These are phyloP conservation scores for Dictyostelium intermedium DNA, from an alignment of 78 protist species.

Conservation along the genomic window DNA sequence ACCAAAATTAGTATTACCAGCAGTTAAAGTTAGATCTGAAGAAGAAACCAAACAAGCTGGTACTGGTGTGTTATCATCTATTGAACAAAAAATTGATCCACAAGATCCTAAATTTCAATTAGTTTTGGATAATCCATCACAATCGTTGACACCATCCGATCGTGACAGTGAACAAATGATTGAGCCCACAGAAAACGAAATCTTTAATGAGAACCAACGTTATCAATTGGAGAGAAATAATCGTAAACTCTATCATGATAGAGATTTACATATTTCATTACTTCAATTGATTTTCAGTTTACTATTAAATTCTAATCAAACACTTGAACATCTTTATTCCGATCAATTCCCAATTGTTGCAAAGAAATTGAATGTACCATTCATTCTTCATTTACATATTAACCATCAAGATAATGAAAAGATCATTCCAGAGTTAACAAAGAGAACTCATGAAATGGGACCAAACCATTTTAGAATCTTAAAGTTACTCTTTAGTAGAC, in stretches of 20 bases:
- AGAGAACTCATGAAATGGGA: conserved; percentile 53
- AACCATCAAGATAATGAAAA: conserved; percentile 71
- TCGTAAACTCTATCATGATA: conserved; percentile 77
- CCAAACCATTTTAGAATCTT: conserved; percentile 64
- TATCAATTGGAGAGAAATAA: conserved; percentile 68
- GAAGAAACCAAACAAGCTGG: neutral
- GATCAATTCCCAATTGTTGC: conserved; percentile 83
- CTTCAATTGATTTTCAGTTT: conserved; percentile 75
- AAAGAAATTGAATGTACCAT: conserved; percentile 80
- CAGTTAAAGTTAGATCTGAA: conserved; percentile 12
- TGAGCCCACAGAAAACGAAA: conserved; percentile 65
- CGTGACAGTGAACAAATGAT: neutral
- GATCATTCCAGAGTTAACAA: conserved; percentile 58
- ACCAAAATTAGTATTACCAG: conserved; percentile 51
- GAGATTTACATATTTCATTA: conserved; percentile 74
- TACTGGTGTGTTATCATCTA: conserved; percentile 20
- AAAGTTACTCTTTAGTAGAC: conserved; percentile 66
- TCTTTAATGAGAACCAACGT: conserved; percentile 14
- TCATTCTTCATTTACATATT: conserved; percentile 73
- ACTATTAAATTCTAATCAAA: conserved; percentile 60
- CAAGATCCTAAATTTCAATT: conserved; percentile 73
- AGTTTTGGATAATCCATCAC: conserved; percentile 50
- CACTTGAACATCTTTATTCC: conserved; percentile 78
- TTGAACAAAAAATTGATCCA: conserved; percentile 63
- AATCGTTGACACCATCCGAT: neutral